Evolutionary conservation across 2,329 filamentous ascomycete genomes (phyloP), one percentile per base, ranked within the genome.

Genomic region (Whalleya microplaca): DNA sequence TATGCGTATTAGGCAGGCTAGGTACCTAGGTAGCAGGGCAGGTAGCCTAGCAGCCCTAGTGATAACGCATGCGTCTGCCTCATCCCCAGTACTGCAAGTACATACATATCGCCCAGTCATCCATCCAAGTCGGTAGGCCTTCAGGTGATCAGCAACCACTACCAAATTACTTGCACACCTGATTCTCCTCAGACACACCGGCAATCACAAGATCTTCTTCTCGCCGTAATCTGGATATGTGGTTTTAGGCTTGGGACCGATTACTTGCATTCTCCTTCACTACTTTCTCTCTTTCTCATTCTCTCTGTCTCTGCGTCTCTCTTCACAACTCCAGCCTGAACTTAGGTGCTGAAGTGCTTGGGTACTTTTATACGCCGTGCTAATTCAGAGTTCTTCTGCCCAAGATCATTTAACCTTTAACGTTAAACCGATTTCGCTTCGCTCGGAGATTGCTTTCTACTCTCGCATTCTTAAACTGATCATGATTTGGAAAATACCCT

Each of bases 71-170:
- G 46, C 23, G 53, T 42, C 45, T 51, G 54, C 55, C 46, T 53
- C 14, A 45, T 47, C 32, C 32, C 8, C 32, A 21, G 43, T 42
- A n/a, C n/a, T n/a, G n/a, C n/a, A n/a, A n/a, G n/a, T n/a, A n/a
- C n/a, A n/a, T n/a, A n/a, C n/a, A n/a, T 50, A 48, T 59, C n/a
- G 27, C 43, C 45, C 58, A 63, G 60, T 62, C 59, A 62, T 62
- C 59, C 59, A 62, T 62, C n/a, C 23, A 56, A 53, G 51, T 44
- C 51, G 48, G 49, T 58, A 48, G 53, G 42, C 58, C 51, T 61
- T 45, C 64, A 58, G 56, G 59, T 66, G 64, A 67, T 54, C 60
- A 53, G 27, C 45, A 47, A 48, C 40, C 42, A 23, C 41, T 8
- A 50, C n/a, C 50, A 41, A 18, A 42, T 45, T 42, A 52, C 23